Base-by-base conservation (phyloP, 2,329 filamentous ascomycete species). In the Hymenoscyphus scutula region DNA sequence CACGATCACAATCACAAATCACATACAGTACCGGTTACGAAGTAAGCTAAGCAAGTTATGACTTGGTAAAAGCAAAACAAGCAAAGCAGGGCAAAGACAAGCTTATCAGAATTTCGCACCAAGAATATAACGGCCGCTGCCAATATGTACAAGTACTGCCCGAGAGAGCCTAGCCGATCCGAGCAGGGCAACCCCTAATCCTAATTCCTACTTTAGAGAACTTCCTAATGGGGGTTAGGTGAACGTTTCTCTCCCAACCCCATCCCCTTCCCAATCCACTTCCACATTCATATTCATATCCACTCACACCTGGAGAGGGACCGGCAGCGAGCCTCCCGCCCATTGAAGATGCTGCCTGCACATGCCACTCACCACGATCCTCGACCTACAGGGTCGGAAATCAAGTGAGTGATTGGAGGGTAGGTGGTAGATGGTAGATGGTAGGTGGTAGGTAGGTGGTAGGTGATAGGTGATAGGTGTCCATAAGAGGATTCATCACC, bases 271-370 rank as follows among this genome's bases (percentile, higher is more conserved):
- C n/a, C n/a, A n/a, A 11, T 19, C 38, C 41, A 48, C 7, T 23
- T 23, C 15, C 41, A 48, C 19, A 25, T 19, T 19, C 41, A 45
- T n/a, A 23, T 3, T 19, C 41, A 45, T n/a, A 45, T 5, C 5
- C 41, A 45, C 41, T 19, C 41, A 48, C 41, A 48, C 41, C 41
- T 48, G n/a, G 41, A n/a, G 19, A 48, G 41, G 41, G n/a, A 48
- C 19, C 41, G 41, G 41, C 41, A 48, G 41, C 41, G 41, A 48
- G 41, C 41, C 41, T 48, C 41, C 41, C 41, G 41, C 41, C 41
- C n/a, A 48, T 48, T 11, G 19, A 48, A 48, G 41, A n/a, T n/a
- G n/a, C n/a, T n/a, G n/a, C n/a, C n/a, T n/a, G n/a, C 41, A 10
- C 8, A n/a, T 48, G 19, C 41, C 41, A 48, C 41, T 48, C 38